Evolutionary conservation across 371 early-diverging fungal species (phyloP), one percentile per base, ranked within the genome.

Genomic region (Mortierella sp.): DNA sequence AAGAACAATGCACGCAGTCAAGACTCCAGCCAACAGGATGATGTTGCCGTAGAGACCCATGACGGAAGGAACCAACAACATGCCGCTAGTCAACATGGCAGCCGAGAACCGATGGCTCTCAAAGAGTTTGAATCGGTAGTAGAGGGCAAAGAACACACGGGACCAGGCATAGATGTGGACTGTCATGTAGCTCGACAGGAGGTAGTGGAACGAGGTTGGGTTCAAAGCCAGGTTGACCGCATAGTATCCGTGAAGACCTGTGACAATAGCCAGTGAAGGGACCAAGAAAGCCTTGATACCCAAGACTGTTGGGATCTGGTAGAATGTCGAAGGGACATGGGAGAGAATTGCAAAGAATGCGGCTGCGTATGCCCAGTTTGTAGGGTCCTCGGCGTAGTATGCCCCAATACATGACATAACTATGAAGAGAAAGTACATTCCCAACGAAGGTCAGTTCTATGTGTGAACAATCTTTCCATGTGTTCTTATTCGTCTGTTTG

Each of bases 111-210:
- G 63, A 44, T 74, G 76, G 37, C 54, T 40, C 61, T 59, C 64
- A 34, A 74, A 74, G 31, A 74, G 48, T 49, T 68, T 74, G 68
- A 74, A 64, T 5, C 76, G 64, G 54, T 74, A 74, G 54, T 63
- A 74, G 3, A 74, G 53, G 0, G 76, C 76, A 50, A 74, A 74
- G 54, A 74, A 74, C 40, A 74, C 76, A 22, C 76, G 76, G 17
- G 76, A 74, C 76, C 76, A 74, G 45, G 76, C 76, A 25, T 74
- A 74, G 54, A 74, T 74, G 56, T 74, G 76, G 22, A 74, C 76
- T n/a, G 76, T 74, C 60, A 74, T 41, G 29, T 68, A 74, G 22
- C 61, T 68, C 21, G 76, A 67, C 21, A 63, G 41, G 47, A 74
- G 76, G 31, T 74, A 74, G 37, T 74, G 63, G 44, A 64, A 67